Conservation (phyloP, 352 stramenopile species). For the Pythium brassicae region DNA sequence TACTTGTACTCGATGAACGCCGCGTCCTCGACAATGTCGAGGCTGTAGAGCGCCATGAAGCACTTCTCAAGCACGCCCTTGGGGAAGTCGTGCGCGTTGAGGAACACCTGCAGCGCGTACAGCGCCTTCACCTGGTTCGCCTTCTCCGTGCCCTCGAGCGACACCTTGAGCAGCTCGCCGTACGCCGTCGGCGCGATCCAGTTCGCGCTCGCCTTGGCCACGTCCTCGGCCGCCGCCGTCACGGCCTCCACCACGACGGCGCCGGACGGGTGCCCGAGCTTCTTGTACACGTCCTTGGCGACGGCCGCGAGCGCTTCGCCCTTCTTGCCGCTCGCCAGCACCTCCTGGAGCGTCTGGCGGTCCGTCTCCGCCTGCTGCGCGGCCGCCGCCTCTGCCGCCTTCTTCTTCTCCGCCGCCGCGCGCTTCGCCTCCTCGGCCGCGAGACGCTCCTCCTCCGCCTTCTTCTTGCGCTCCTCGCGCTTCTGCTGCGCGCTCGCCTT, state of each 20-base stretch:
- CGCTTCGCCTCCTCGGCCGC: slow-evolving; percentile 64
- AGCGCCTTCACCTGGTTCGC: slow-evolving; percentile 68
- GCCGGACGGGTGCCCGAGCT: slow-evolving; percentile 34
- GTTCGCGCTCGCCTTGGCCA: slow-evolving; percentile 75
- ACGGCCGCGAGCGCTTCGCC: slow-evolving; percentile 50
- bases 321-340: slow-evolving; percentile 60
- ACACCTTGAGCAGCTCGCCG: slow-evolving; percentile 55
- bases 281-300: slow-evolving; percentile 52
- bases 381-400: slow-evolving; percentile 40
- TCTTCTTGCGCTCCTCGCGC: slow-evolving; percentile 79
- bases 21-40: slow-evolving; percentile 75
- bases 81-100: slow-evolving; percentile 69
- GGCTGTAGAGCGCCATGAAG: slow-evolving; percentile 83
- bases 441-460: slow-evolving; percentile 68
- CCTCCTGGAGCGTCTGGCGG: slow-evolving; percentile 48
- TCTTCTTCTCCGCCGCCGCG: slow-evolving; percentile 52
- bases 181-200: slow-evolving; percentile 67
- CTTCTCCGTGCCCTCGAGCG: slow-evolving; percentile 43
- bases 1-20: slow-evolving; percentile 88
- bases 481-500: slow-evolving; percentile 54
- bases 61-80: slow-evolving; percentile 80
- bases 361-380: slow-evolving; percentile 48
- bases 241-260: slow-evolving; percentile 58
- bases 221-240: slow-evolving; percentile 41
- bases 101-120: slow-evolving; percentile 72